Percentiles rank a stretch among this genome's conserved stretches.
phyloP scores from a whole-genome alignment of 2,329 filamentous ascomycete species.

The Fusarium compactum region DNA sequence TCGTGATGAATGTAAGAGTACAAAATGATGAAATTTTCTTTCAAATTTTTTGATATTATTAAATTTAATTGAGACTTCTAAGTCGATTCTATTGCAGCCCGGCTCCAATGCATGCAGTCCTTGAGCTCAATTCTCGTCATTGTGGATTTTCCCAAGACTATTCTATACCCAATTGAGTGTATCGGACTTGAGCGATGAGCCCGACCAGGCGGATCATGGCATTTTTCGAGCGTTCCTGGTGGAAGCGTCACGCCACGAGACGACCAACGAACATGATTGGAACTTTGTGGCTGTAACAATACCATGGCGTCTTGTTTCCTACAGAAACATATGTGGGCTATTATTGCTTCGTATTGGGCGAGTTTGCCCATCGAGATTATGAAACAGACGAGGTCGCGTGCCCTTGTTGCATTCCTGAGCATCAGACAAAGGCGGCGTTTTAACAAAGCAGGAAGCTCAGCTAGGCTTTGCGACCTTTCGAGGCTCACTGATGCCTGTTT shows the following conservation, averaged over 20 bases:
- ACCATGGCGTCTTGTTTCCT: neutral
- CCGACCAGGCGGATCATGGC: slow-evolving; percentile 4
- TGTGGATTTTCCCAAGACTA: slow-evolving; percentile 9
- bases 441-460: slow-evolving; percentile 58
- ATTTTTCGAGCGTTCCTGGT: slow-evolving; percentile 2
- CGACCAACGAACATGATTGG: slow-evolving; percentile 3
- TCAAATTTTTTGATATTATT: neutral
- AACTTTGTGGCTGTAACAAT: slow-evolving; percentile 19
- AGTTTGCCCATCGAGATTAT: slow-evolving; percentile 18
- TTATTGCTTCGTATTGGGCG: slow-evolving; percentile 4
- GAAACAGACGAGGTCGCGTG: slow-evolving; percentile 26
- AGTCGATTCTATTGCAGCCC: slow-evolving; percentile 9
- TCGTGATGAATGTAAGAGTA: neutral
- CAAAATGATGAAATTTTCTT: neutral
- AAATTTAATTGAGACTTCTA: slow-evolving; percentile 6
- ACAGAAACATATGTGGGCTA: neutral
- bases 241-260: slow-evolving; percentile 28
- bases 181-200: slow-evolving; percentile 13
- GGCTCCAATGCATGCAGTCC: neutral
- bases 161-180: slow-evolving; percentile 13
- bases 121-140: slow-evolving; percentile 1
- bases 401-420: slow-evolving; percentile 37
- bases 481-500: slow-evolving; percentile 79
- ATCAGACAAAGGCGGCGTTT: slow-evolving; percentile 9
- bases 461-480: slow-evolving; percentile 96